Percentiles rank a stretch among this genome's conserved stretches.
These are phyloP conservation scores for Petunia hybrid DNA, from an alignment of 305 asterid genomes.

Conservation along the genomic window DNA sequence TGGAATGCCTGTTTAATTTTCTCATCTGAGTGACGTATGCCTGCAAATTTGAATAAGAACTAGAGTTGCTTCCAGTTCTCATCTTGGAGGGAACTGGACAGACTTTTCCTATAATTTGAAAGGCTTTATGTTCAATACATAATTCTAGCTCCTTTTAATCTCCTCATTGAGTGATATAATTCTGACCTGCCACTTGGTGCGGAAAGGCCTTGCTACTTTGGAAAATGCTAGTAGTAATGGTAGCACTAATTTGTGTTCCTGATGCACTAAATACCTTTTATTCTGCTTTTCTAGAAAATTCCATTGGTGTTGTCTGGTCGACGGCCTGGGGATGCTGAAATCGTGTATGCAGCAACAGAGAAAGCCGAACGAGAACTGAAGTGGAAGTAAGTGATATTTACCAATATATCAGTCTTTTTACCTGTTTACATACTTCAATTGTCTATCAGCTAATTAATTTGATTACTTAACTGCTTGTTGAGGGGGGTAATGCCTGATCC, in stretches of 20 bases:
- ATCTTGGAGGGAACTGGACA: conserved; percentile 2
- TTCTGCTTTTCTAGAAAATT: conserved; percentile 55
- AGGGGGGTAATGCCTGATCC: neutral
- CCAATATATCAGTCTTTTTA: neutral
- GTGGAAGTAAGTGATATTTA: conserved; percentile 71
- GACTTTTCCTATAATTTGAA: neutral
- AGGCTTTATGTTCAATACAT: neutral
- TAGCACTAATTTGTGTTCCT: neutral
- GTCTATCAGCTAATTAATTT: conserved; percentile 7
- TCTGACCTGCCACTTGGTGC: neutral
- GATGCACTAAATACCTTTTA: neutral
- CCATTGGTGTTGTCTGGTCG: conserved; percentile 74
- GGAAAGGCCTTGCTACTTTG: neutral
- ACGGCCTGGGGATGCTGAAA: conserved; percentile 93
- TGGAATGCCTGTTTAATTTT: neutral
- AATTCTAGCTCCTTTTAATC: conserved; percentile 3
- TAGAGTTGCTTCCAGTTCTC: conserved; percentile 1
- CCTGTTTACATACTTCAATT: neutral
- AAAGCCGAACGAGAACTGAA: conserved; percentile 77
- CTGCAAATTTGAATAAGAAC: neutral
- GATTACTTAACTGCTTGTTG: neutral
- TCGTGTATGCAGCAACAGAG: conserved; percentile 70
- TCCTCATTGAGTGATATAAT: neutral
- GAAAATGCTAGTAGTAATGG: conserved; percentile 4
- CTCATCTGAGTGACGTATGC: neutral